Percentiles rank a stretch among this genome's conserved stretches.
These are phyloP conservation scores for Trichoderma sp. DNA, from an alignment of 2,329 filamentous ascomycete genomes.

Conservation along the genomic window DNA sequence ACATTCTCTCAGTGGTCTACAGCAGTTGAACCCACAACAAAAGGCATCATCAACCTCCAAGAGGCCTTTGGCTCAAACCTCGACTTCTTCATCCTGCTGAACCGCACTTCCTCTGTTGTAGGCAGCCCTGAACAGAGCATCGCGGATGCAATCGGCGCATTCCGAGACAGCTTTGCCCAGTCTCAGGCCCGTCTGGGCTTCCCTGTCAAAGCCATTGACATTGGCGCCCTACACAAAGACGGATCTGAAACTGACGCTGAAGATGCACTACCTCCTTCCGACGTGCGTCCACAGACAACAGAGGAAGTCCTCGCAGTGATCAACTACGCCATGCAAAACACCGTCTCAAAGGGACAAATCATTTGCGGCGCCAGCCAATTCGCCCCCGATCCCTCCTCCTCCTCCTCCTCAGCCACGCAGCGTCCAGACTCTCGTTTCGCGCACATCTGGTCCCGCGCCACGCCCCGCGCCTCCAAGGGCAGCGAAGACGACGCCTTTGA, in stretches of 20 bases:
- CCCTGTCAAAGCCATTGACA: constrained; percentile 7
- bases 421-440: constrained; percentile 16
- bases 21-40: not conserved
- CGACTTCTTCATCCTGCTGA: constrained; percentile 17
- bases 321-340: constrained; percentile 13
- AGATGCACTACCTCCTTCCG: not conserved
- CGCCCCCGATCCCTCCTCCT: not conserved
- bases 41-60: constrained; percentile 1
- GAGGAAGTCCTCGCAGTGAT: constrained; percentile 14
- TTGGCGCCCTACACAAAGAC: not conserved
- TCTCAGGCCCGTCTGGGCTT: not conserved
- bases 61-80: constrained; percentile 1
- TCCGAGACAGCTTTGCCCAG: constrained; percentile 14
- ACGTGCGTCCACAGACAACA: not conserved
- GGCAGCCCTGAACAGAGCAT: not conserved
- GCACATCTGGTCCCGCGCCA: constrained; percentile 11
- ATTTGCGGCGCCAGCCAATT: constrained; percentile 9
- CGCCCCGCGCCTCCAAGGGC: not conserved
- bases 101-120: not conserved
- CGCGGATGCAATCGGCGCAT: not conserved
- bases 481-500: constrained; percentile 8
- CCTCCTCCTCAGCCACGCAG: not conserved
- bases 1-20: constrained; percentile 4
- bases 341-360: constrained; percentile 2
- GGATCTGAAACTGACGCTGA: not conserved